Evolutionary conservation across 306 rosid species (phyloP).

Genomic region (Elaeagnus macrophylla): DNA sequence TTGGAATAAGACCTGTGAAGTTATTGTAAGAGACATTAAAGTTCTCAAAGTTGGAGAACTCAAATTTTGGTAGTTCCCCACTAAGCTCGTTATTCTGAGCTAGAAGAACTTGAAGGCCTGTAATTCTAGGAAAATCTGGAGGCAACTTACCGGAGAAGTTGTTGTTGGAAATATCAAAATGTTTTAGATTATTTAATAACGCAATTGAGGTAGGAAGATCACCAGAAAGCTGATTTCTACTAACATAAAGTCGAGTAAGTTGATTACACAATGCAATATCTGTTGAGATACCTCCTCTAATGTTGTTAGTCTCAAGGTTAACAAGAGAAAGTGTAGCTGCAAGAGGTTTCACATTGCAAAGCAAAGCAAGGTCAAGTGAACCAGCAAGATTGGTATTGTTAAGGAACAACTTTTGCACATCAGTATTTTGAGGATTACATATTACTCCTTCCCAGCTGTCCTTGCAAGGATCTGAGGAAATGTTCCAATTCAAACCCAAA

Average conservation of each 20-base stretch:
- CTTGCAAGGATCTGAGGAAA: slow-evolving; percentile 57
- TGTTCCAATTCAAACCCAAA: slow-evolving; percentile 34
- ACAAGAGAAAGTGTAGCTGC: slow-evolving; percentile 45
- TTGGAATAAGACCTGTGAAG: slow-evolving; percentile 41
- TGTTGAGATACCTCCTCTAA: slow-evolving; percentile 38
- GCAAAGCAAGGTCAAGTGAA: slow-evolving; percentile 34
- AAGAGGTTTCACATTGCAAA: slow-evolving; percentile 41
- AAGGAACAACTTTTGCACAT: slow-evolving; percentile 33
- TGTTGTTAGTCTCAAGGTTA: slow-evolving; percentile 34
- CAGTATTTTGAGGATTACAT: slow-evolving; percentile 30
- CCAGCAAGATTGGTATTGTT: slow-evolving; percentile 34
- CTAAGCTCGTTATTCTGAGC: slow-evolving; percentile 51
- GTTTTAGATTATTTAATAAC: slow-evolving; percentile 32
- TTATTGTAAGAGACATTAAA: slow-evolving; percentile 59
- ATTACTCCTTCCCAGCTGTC: slow-evolving; percentile 43
- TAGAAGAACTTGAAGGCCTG: slow-evolving; percentile 46
- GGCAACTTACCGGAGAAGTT: slow-evolving; percentile 47
- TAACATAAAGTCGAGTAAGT: slow-evolving; percentile 36
- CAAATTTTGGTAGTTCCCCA: slow-evolving; percentile 44
- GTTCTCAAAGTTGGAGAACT: slow-evolving; percentile 40
- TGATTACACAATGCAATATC: slow-evolving; percentile 43
- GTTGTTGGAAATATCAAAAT: slow-evolving; percentile 52
- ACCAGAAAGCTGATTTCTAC: slow-evolving; percentile 46
- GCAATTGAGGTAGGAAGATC: slow-evolving; percentile 52
- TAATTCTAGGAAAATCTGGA: slow-evolving; percentile 40